A percentile compares a stretch with the other conserved stretches of the same genome.
Evolutionary conservation across 495 filamentous ascomycete genomes (phyloP).

Genomic region (Bryoglossum gracile): DNA sequence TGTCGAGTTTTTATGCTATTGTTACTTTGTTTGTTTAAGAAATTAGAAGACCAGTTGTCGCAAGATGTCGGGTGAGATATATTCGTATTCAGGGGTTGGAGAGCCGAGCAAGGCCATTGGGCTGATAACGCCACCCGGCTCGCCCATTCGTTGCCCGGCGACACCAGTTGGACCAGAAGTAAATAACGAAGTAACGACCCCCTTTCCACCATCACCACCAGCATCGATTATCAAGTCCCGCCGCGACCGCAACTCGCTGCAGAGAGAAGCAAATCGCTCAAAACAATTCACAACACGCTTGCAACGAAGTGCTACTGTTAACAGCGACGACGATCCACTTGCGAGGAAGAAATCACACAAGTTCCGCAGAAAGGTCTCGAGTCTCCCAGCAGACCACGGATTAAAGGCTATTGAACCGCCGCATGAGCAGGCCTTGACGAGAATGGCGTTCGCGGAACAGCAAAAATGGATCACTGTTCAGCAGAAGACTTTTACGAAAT

Average conservation of each 20-base stretch:
- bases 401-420: slow-evolving; percentile 21
- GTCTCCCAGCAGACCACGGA: slow-evolving; percentile 17
- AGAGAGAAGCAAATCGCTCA: slow-evolving; percentile 19
- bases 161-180: slow-evolving; percentile 4
- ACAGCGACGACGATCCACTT: not conserved
- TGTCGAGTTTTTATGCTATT: not conserved
- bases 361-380: slow-evolving; percentile 6
- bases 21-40: not conserved
- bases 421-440: slow-evolving; percentile 28
- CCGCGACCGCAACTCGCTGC: slow-evolving; percentile 16
- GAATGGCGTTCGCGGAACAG: slow-evolving; percentile 54
- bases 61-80: not conserved
- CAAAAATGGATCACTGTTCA: slow-evolving; percentile 95
- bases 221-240: slow-evolving; percentile 11
- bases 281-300: slow-evolving; percentile 19
- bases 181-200: slow-evolving; percentile 12
- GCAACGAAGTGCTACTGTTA: slow-evolving; percentile 13
- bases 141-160: slow-evolving; percentile 3
- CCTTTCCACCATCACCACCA: slow-evolving; percentile 15
- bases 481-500: slow-evolving; percentile 99
- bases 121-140: slow-evolving; percentile 7
- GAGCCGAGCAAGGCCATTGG: too few species aligned
- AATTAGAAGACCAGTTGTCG: not conserved
- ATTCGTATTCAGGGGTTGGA: not conserved
- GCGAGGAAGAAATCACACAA: slow-evolving; percentile 1